Conservation (phyloP, 768 basidiomycete genomes). For the Lepiota brunneoincarnata region DNA sequence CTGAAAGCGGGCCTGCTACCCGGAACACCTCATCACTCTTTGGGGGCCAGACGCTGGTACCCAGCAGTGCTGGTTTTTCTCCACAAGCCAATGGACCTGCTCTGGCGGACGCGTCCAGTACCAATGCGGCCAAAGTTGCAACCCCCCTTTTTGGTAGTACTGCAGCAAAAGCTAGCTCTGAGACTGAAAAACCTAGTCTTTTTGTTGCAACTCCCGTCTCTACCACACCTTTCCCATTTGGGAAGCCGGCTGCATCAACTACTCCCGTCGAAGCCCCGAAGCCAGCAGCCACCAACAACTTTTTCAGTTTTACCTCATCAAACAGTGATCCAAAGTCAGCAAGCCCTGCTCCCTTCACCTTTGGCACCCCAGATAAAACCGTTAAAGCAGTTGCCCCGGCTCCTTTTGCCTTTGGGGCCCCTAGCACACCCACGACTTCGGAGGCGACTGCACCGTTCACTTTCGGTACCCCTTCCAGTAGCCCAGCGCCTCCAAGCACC, state of each 20-base stretch:
- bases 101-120: too few relatives aligned
- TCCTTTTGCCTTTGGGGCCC: slow-evolving; percentile 46
- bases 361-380: slow-evolving; percentile 19
- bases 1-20: background rate
- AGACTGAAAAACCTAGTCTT: slow-evolving; percentile 16
- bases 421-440: slow-evolving; percentile 31
- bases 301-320: slow-evolving; percentile 3
- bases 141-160: background rate
- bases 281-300: slow-evolving; percentile 7
- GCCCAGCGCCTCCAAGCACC: slow-evolving; percentile 22
- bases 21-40: slow-evolving; percentile 18
- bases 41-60: background rate
- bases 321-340: slow-evolving; percentile 9
- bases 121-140: background rate
- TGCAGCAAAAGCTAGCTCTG: slow-evolving; percentile 12
- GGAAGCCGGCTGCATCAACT: slow-evolving; percentile 16
- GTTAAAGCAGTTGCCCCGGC: slow-evolving; percentile 14
- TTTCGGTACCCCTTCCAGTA: slow-evolving; percentile 36
- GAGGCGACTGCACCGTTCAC: slow-evolving; percentile 31
- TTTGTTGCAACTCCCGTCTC: slow-evolving; percentile 21
- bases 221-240: slow-evolving; percentile 34
- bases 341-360: slow-evolving; percentile 21
- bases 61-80: background rate
- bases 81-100: background rate
- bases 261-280: slow-evolving; percentile 15